These are phyloP conservation scores for Aspergillus olivimuriae DNA, from an alignment of 495 filamentous ascomycete genomes.

Conservation along the genomic window DNA sequence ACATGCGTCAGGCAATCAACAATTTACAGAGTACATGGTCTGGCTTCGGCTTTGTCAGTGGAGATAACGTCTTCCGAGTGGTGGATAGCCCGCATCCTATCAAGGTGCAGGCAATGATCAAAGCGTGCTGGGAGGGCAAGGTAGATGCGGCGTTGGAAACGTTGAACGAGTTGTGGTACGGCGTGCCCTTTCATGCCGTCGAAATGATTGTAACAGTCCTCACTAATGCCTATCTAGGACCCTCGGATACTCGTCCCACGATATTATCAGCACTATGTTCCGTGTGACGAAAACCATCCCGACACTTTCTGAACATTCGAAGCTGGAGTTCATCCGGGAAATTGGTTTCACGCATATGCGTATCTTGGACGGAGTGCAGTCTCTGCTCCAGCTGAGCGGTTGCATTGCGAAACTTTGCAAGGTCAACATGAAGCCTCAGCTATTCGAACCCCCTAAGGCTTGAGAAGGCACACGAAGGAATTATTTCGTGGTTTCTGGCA, in stretches of 20 bases:
- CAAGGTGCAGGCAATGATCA: conserved; percentile 97
- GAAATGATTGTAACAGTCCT: not conserved
- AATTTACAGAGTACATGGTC: conserved; percentile 92
- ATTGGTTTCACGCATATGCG: conserved; percentile 99
- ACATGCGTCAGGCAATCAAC: conserved; percentile 99
- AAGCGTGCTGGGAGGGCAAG: conserved; percentile 88
- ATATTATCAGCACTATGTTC: conserved; percentile 99
- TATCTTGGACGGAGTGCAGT: conserved; percentile 93
- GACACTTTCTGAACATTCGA: conserved; percentile 82
- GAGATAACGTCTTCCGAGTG: conserved; percentile 97
- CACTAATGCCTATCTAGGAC: conserved; percentile 38
- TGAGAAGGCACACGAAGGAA: conserved; percentile 11
- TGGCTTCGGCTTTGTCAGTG: conserved; percentile 95
- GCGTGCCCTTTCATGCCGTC: not conserved
- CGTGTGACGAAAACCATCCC: conserved; percentile 92
- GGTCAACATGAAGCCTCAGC: conserved; percentile 88
- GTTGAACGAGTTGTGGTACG: conserved; percentile 83
- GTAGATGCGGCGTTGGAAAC: conserved; percentile 81
- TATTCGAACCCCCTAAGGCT: conserved; percentile 56
- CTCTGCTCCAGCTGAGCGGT: conserved; percentile 84
- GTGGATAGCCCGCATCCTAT: conserved; percentile 96
- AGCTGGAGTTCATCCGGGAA: conserved; percentile 94
- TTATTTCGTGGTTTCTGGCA: conserved; percentile 3
- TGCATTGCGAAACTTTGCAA: conserved; percentile 84
- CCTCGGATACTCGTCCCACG: conserved; percentile 89